Base-by-base conservation (phyloP, 768 basidiomycete species). In the Lyophyllum decastes region DNA sequence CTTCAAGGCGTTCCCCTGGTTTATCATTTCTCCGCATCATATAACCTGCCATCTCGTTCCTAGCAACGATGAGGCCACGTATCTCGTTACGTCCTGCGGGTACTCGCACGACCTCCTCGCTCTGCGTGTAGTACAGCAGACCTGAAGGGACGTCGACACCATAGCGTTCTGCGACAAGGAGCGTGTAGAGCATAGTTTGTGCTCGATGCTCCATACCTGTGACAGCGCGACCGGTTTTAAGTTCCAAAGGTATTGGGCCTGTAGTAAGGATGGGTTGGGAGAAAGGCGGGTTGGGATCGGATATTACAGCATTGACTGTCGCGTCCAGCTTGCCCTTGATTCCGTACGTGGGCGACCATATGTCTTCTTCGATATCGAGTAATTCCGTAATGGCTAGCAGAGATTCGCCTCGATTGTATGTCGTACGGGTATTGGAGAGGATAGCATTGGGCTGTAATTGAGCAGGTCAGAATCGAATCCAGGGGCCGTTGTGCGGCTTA, bases 291-390 rank as follows among this genome's bases (percentile, higher is more conserved):
- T 69, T 76, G 25, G 71, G 71, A 52, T 87, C 85, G 7, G 80
- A 71, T 44, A 94, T 79, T 30, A 85, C 70, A 0, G 85, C 84
- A 60, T 91, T 79, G 2, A 98, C 85, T 1, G 90, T 94, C 1
- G 91, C 96, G 64, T 99, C 97, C 21, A 98, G 76, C 73, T 98
- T 98, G 22, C 97, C 97, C 70, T 95, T 96, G 34, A 99, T 77
- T 1, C 97, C 97, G 65, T 92, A 96, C 2, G 85, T 89, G 0
- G 97, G 96, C 0, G 94, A 95, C 90, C 93, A 97, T 61, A 99
- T 96, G 62, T 98, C 95, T 68, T 99, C 97, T 76, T 99, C 97
- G 41, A 96, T 82, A 56, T 94, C 95, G 60, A 93, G 82, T 4
- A 97, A 72, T 26, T 87, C 77, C 5, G 83, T 76, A 48, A 99